Conservation (phyloP, 169 alveolate species). For the Babesia ovata region DNA sequence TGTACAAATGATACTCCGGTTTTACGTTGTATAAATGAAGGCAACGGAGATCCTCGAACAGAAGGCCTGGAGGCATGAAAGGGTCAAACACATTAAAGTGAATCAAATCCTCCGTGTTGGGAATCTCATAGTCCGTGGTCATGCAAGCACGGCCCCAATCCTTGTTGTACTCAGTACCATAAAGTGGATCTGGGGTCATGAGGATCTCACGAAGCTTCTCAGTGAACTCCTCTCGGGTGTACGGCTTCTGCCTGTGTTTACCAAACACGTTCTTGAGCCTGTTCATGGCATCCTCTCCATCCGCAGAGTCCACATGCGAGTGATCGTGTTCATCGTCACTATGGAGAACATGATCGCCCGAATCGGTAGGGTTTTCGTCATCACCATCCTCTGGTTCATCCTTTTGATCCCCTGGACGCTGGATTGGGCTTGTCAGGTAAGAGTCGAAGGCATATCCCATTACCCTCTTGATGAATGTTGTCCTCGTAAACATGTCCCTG, state of each 20-base stretch:
- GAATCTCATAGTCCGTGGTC: conserved; percentile 52
- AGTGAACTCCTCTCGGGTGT: conserved; percentile 12
- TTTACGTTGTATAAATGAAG: conserved; percentile 43
- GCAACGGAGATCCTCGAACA: conserved; percentile 58
- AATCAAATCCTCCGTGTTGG: conserved; percentile 22
- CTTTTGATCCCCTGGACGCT: neutral
- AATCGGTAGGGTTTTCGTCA: neutral
- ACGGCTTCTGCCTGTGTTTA: neutral
- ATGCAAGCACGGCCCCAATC: conserved; percentile 70
- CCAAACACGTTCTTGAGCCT: conserved; percentile 3
- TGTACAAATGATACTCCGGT: conserved; percentile 39
- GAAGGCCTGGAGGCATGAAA: conserved; percentile 50
- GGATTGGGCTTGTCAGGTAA: conserved; percentile 1
- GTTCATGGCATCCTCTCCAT: neutral
- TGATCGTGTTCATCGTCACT: neutral
- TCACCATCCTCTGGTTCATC: neutral
- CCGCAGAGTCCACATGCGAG: neutral
- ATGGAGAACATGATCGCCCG: neutral
- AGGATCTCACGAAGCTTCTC: conserved; percentile 34
- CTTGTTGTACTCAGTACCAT: conserved; percentile 54
- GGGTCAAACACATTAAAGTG: conserved; percentile 61
- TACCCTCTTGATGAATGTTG: conserved; percentile 7
- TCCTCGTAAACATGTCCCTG: conserved; percentile 10
- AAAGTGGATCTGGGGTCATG: conserved; percentile 38
- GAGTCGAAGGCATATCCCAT: conserved; percentile 7